Base-by-base conservation (phyloP, 225 moss, liverwort and hornwort genomes). In the Rhytidiadelphus loreus region DNA sequence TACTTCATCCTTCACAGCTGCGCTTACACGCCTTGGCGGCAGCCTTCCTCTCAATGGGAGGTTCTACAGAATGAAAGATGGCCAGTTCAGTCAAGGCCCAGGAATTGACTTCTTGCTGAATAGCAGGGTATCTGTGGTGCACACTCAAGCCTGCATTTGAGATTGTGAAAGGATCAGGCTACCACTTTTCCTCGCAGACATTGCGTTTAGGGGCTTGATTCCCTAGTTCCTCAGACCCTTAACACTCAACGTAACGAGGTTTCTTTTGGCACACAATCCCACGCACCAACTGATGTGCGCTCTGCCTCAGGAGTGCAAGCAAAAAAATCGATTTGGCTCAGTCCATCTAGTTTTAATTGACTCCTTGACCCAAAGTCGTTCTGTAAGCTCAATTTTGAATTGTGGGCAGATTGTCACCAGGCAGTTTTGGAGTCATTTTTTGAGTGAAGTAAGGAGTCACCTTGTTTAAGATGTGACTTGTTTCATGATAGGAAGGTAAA, bases 51-150 rank as follows among this genome's bases (percentile, higher is more conserved):
- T 90, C n/a, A 84, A 55, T 69, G 90, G 87, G 87, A 90, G 91
- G 94, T 92, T 92, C 94, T 94, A 94, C 94, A 94, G 85, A 87
- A 94, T 76, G 94, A 94, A 91, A 94, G 91, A 93, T 94, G 92
- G 89, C 92, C 91, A 94, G 91, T 92, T 94, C 94, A 94, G 94
- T 94, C 92, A 91, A 91, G 87, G 90, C 89, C 91, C 90, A 91
- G 82, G 60, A 80, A 90, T 86, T 87, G 91, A 92, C 88, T 91
- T 92, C 94, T 91, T 87, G 91, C 81, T 92, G 87, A 88, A 80
- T 86, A 88, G 93, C 86, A 91, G 90, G 90, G 86, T 91, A 81
- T 90, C 88, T 89, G 88, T 87, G 87, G 77, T 92, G 94, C 75
- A 92, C 88, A 90, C 90, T 90, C 88, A 91, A 94, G 91, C 94